These are phyloP conservation scores for Acanthamoeba healyi DNA, from an alignment of 208 protist genomes.

Conservation along the genomic window DNA sequence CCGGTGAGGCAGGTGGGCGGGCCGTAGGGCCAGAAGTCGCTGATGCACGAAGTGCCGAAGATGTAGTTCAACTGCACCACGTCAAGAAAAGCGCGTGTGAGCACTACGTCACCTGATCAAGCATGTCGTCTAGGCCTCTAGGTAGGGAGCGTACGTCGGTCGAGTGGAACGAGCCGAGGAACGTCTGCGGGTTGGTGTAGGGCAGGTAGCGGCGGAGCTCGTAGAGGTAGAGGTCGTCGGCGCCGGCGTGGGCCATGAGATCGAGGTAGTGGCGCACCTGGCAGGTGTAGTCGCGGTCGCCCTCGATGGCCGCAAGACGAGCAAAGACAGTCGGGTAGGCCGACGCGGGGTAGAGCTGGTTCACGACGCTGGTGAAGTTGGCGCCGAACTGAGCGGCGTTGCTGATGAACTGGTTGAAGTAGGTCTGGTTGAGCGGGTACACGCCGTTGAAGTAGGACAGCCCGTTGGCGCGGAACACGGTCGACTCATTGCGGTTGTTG, in stretches of 20 bases:
- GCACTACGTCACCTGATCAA: not conserved
- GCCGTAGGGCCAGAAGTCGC: constrained; percentile 11
- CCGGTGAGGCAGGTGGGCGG: not conserved
- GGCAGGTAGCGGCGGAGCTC: not conserved
- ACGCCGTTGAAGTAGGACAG: not conserved
- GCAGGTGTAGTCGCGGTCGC: constrained; percentile 6
- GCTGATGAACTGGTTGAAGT: not conserved
- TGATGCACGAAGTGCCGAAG: constrained; percentile 5
- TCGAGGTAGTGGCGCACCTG: not conserved
- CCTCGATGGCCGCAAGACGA: not conserved
- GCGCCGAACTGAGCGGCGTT: not conserved
- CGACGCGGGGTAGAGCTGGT: not conserved
- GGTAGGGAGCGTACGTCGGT: not conserved
- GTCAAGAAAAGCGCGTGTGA: not conserved
- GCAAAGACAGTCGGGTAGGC: not conserved
- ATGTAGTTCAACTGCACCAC: not conserved
- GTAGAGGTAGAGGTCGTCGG: not conserved
- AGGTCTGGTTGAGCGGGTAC: not conserved
- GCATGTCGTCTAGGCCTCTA: not conserved
- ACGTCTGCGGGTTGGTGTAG: not conserved
- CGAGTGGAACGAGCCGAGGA: constrained; percentile 6
- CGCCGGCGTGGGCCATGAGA: not conserved
- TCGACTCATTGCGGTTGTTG: not conserved
- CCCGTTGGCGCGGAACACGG: not conserved
- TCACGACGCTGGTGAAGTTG: not conserved